These are phyloP conservation scores for Dothideomycetes sp. DNA, from an alignment of 2,329 filamentous ascomycete species.

Conservation along the genomic window DNA sequence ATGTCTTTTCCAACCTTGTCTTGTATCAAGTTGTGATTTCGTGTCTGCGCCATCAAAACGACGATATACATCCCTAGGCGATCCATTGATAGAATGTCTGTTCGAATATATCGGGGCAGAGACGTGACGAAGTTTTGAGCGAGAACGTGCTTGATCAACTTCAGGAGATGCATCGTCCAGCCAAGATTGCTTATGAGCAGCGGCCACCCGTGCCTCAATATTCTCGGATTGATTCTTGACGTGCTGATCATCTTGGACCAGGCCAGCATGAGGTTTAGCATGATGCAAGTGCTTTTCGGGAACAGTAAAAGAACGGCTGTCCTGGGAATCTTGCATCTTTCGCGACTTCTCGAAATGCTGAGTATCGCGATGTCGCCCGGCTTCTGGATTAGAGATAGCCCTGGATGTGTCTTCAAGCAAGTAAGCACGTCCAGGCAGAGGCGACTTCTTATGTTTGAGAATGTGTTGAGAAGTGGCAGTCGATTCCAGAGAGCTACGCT, in stretches of 20 bases:
- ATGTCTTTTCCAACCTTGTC: conserved; percentile 11
- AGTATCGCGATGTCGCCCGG: too few species aligned
- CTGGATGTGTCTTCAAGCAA: conserved; percentile 19
- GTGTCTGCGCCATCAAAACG: neutral
- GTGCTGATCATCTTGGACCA: neutral
- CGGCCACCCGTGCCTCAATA: neutral
- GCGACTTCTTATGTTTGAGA: conserved; percentile 42
- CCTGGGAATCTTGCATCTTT: too few species aligned
- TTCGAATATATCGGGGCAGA: conserved; percentile 4
- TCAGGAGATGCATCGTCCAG: conserved; percentile 5
- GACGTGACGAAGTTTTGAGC: conserved; percentile 7
- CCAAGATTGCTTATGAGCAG: conserved; percentile 4
- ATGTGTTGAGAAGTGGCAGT: conserved; percentile 38
- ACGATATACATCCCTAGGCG: neutral
- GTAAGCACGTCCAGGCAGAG: conserved; percentile 37
- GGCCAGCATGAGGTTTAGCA: neutral
- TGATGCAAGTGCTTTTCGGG: conserved; percentile 4
- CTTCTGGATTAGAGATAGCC: conserved; percentile 14
- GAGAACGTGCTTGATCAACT: neutral
- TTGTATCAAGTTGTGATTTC: neutral
- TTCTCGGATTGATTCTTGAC: neutral
- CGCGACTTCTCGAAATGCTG: too few species aligned
- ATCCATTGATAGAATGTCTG: neutral
- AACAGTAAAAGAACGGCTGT: conserved; percentile 9
- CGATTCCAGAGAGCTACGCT: conserved; percentile 36